Evolutionary conservation across 2,329 filamentous ascomycete genomes (phyloP), one percentile per base, ranked within the genome.

Genomic region (Botryotinia globosa): DNA sequence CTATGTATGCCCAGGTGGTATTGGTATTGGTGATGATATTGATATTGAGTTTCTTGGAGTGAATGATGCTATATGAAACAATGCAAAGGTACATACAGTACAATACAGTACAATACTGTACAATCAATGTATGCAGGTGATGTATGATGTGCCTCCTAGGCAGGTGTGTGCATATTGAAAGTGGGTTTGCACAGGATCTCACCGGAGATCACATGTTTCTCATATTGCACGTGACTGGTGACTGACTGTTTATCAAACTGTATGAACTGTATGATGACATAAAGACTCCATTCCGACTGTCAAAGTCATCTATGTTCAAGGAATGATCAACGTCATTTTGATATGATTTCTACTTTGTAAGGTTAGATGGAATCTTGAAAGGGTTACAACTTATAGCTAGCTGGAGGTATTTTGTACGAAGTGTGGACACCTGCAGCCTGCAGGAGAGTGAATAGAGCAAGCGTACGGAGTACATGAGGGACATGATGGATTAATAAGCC

Each of bases 161-260:
- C 2, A 18, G 51, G n/a, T 29, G 18, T 25, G 58, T 61, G 58
- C 58, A 61, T 61, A 61, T 61, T 18, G 58, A 61, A 61, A 62
- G 59, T 62, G 59, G 61, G 37, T 44, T 44, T 63, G 44, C 61
- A 42, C 61, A 63, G n/a, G 3, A 42, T 44, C 12, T 44, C 61
- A 42, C 61, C 42, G n/a, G 3, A 42, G 29, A 29, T 44, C 61
- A 63, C 61, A 44, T 44, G 61, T 29, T 56, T 56, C 14, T 29
- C 6, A 29, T 7, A 1, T 1, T 0, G 39, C 61, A 63, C 22
- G 61, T 63, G 61, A 63, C n/a, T n/a, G n/a, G n/a, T n/a, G n/a
- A n/a, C n/a, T n/a, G n/a, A n/a, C 2, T 14, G 4, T 3, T 4
- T 3, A 4, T 18, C 3, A 25, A n/a, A n/a, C 22, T n/a, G n/a